Percentiles rank a stretch among this genome's conserved stretches.
These are phyloP conservation scores for Quercus tomentella DNA, from an alignment of 331 rosid genomes.

Conservation along the genomic window DNA sequence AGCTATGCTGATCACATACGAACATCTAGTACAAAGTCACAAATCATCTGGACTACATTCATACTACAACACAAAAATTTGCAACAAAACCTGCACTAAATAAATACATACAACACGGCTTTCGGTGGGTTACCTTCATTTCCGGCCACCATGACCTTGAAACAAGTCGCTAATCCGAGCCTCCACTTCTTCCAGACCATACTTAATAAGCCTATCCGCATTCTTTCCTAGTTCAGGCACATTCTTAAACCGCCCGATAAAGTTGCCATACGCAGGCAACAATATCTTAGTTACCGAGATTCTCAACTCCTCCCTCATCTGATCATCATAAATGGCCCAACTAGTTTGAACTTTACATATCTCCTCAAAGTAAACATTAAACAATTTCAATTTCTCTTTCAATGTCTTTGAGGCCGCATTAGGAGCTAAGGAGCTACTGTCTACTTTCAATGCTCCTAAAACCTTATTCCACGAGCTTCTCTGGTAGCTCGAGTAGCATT, in stretches of 20 bases:
- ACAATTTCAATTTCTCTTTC: constrained; percentile 72
- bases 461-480: constrained; percentile 81
- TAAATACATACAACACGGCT: constrained; percentile 35
- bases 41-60: constrained; percentile 16
- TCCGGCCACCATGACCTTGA: constrained; percentile 52
- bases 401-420: constrained; percentile 45
- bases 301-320: constrained; percentile 67
- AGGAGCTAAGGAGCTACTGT: constrained; percentile 42
- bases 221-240: constrained; percentile 53
- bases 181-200: constrained; percentile 47
- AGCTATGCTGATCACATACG: not conserved
- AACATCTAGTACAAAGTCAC: constrained; percentile 12
- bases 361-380: constrained; percentile 63
- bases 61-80: constrained; percentile 15
- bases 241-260: constrained; percentile 52
- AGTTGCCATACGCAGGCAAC: constrained; percentile 67
- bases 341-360: constrained; percentile 57
- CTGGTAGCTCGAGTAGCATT: constrained; percentile 59
- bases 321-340: constrained; percentile 77
- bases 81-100: constrained; percentile 8
- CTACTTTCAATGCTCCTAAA: constrained; percentile 53
- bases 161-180: constrained; percentile 55
- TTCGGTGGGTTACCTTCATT: constrained; percentile 32
- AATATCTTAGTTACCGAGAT: constrained; percentile 48
- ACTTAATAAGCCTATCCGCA: constrained; percentile 54